These are phyloP conservation scores for Psidium friedrichsthalianum DNA, from an alignment of 345 rosid species.

Conservation along the genomic window DNA sequence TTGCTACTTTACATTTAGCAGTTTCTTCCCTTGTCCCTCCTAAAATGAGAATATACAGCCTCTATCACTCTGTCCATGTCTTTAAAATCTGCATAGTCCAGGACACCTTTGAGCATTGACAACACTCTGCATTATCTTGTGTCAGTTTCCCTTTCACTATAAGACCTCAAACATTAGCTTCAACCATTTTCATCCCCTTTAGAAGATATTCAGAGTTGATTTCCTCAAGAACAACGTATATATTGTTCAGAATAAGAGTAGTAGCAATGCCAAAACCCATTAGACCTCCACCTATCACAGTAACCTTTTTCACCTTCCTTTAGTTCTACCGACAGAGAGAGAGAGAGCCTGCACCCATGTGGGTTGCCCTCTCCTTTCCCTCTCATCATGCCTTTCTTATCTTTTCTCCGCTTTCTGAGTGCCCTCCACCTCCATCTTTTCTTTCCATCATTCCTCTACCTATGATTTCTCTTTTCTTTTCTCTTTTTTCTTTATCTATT, in stretches of 20 bases:
- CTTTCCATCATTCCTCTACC: too few species aligned
- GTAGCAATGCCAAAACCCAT: slow-evolving; percentile 99
- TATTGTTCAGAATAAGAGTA: slow-evolving; percentile 55
- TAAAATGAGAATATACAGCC: too few species aligned
- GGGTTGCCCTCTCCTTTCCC: too few species aligned
- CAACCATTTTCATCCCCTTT: slow-evolving; percentile 64
- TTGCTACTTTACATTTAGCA: too few species aligned
- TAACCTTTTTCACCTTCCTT: slow-evolving; percentile 62
- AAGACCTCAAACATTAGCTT: slow-evolving; percentile 67
- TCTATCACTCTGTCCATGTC: slow-evolving; percentile 96
- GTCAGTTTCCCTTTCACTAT: slow-evolving; percentile 60
- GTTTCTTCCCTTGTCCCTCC: too few species aligned
- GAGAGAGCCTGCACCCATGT: too few species aligned
- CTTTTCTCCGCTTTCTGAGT: too few species aligned
- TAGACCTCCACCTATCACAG: slow-evolving; percentile 95
- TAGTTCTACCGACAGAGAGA: too few species aligned
- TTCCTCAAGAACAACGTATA: slow-evolving; percentile 77
- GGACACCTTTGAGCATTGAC: slow-evolving; percentile 66
- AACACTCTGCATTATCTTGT: slow-evolving; percentile 61
- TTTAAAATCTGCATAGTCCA: slow-evolving; percentile 71
- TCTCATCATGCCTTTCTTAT: too few species aligned
- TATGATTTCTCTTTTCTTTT: too few species aligned
- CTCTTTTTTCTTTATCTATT: too few species aligned
- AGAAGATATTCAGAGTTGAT: slow-evolving; percentile 69
- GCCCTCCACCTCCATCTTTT: too few species aligned